phyloP scores from a whole-genome alignment of 148 eudicot species.

The Fallopia convolvulus region DNA sequence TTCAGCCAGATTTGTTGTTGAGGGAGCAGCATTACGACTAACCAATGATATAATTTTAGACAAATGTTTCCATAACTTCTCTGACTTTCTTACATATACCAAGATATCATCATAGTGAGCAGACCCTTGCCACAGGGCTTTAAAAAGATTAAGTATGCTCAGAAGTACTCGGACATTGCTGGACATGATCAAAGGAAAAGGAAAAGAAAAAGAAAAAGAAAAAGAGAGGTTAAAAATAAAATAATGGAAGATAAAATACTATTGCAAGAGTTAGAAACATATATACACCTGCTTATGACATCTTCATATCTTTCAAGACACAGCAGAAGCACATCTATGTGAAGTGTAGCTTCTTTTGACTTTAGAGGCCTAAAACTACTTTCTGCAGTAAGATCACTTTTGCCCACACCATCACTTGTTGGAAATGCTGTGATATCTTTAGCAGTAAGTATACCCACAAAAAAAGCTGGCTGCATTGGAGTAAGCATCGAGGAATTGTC shows the following conservation, averaged over 20 bases:
- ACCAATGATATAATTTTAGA: constrained; percentile 30
- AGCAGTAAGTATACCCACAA: constrained; percentile 45
- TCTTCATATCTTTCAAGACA: constrained; percentile 37
- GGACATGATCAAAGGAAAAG: constrained; percentile 18
- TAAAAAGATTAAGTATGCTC: constrained; percentile 50
- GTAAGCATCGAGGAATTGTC: not conserved
- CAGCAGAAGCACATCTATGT: constrained; percentile 46
- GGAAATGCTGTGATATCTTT: constrained; percentile 30
- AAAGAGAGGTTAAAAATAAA: not conserved
- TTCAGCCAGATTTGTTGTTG: constrained; percentile 26
- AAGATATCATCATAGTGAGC: constrained; percentile 56
- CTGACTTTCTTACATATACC: constrained; percentile 52
- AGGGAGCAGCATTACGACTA: constrained; percentile 19
- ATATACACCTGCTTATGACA: constrained; percentile 50
- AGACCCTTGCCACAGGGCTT: constrained; percentile 86
- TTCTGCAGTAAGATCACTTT: constrained; percentile 26
- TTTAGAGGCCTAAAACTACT: constrained; percentile 23
- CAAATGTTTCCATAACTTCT: constrained; percentile 62
- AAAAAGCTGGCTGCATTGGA: constrained; percentile 69
- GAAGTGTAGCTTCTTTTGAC: constrained; percentile 31
- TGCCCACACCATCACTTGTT: constrained; percentile 16
- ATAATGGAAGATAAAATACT: not conserved
- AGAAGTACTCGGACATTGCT: constrained; percentile 56
- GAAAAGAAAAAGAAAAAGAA: constrained; percentile 10
- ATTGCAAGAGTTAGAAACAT: not conserved